phyloP scores from a whole-genome alignment of 2,329 filamentous ascomycete species.

The Sporothrix inflata region DNA sequence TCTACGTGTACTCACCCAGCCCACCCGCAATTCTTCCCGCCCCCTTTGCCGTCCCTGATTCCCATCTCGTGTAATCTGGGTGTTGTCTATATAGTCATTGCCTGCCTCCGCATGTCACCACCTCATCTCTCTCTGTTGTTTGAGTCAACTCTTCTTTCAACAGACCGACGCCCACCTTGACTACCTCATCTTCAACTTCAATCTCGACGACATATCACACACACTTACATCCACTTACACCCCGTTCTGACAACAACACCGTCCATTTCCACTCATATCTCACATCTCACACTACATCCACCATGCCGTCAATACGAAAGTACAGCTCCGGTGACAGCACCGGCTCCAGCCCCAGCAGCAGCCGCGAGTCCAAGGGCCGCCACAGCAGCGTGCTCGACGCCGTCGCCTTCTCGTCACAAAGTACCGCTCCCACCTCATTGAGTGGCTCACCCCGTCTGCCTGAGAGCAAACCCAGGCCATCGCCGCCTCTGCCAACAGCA shows the following conservation, averaged over 20 bases:
- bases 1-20: background rate
- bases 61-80: constrained; percentile 1
- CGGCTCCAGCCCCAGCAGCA: constrained; percentile 29
- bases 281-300: constrained; percentile 22
- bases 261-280: background rate
- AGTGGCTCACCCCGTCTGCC: constrained; percentile 46
- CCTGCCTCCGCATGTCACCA: constrained; percentile 15
- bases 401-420: constrained; percentile 43
- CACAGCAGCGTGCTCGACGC: constrained; percentile 51
- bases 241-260: background rate
- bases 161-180: constrained; percentile 3
- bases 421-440: constrained; percentile 53
- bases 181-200: background rate
- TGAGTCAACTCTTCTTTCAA: background rate
- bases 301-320: constrained; percentile 43
- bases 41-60: constrained; percentile 9
- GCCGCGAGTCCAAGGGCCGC: constrained; percentile 44
- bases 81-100: constrained; percentile 22
- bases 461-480: constrained; percentile 39
- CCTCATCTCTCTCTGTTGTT: constrained; percentile 3
- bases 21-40: constrained; percentile 14
- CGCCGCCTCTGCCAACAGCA: constrained; percentile 27
- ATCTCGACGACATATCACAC: background rate
- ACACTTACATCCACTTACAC: background rate
- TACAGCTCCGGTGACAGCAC: constrained; percentile 38